Percentiles rank a stretch among this genome's conserved stretches.
phyloP scores from a whole-genome alignment of 345 rosid species.

The Salix suchowensis region DNA sequence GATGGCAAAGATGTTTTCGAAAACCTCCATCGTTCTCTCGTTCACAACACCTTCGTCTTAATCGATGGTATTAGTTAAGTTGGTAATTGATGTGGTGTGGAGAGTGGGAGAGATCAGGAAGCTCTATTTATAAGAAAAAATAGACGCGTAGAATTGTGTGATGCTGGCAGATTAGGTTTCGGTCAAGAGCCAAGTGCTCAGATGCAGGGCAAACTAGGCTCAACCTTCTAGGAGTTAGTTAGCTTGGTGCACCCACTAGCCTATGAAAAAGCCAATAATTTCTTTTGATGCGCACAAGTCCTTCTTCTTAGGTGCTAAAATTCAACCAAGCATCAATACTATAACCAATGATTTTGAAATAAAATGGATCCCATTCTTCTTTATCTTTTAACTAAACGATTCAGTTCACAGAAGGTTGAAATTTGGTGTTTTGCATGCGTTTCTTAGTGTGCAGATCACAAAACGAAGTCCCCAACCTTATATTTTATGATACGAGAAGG shows the following conservation, averaged over 20 bases:
- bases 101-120: not conserved
- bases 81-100: not conserved
- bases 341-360: not conserved
- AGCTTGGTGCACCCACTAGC: conserved; percentile 17
- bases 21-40: not conserved
- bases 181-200: conserved; percentile 2
- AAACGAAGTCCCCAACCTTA: not conserved
- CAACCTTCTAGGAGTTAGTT: conserved; percentile 1
- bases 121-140: conserved; percentile 7
- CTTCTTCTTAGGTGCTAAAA: conserved; percentile 6
- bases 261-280: not conserved
- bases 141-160: not conserved
- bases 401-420: not conserved
- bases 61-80: not conserved
- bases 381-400: not conserved
- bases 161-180: conserved; percentile 1
- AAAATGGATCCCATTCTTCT: not conserved
- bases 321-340: conserved; percentile 3
- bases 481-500: not conserved
- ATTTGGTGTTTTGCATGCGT: not conserved
- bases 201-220: not conserved
- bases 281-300: not conserved
- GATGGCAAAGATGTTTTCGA: not conserved
- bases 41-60: not conserved
- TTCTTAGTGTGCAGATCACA: not conserved